Evolutionary conservation across 2,329 filamentous ascomycete genomes (phyloP), one percentile per base, ranked within the genome.

Genomic region (Sordariomycetes sp.): DNA sequence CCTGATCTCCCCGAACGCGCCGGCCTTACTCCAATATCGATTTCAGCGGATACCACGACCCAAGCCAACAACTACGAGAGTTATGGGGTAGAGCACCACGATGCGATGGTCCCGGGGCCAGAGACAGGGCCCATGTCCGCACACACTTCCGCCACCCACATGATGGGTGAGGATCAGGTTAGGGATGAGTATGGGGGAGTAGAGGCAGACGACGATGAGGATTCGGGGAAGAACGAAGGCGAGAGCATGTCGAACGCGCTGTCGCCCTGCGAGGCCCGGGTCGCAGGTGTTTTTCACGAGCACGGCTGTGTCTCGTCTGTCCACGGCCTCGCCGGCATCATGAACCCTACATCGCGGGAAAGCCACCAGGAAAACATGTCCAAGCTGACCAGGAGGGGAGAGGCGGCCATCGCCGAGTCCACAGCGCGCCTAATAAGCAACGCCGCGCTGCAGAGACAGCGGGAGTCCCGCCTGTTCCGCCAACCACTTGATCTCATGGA

Each of bases 341-440:
- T 70, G 65, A 69, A 69, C 59, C 68, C 67, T 3, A 66, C 66
- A 1, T 66, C 63, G 5, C 64, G 64, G 53, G 63, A 63, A 11
- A 64, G 64, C 24, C 66, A 70, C 43, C 62, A 63, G 54, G 64
- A 65, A 35, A 68, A 66, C n/a, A 66, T 67, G n/a, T 64, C 63
- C 4, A 67, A 62, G 10, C 65, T 68, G 61, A 64, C 60, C 32
- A 62, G 61, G 10, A 64, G 65, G 56, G 65, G 66, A 14, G 63
- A 67, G 22, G 63, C 64, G 46, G 64, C 64, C 57, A 66, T 67
- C 34, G 63, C 68, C 0, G 65, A 64, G 2, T 66, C 66, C 1
- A 69, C 68, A 54, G 69, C 69, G 6, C 63, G 67, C 24, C 67
- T 71, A 2, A 69, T 71, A n/a, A 70, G 68, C 59, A 69, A 71